Conservation (phyloP, 257 asterid genomes). For the Leptodermis oblonga region DNA sequence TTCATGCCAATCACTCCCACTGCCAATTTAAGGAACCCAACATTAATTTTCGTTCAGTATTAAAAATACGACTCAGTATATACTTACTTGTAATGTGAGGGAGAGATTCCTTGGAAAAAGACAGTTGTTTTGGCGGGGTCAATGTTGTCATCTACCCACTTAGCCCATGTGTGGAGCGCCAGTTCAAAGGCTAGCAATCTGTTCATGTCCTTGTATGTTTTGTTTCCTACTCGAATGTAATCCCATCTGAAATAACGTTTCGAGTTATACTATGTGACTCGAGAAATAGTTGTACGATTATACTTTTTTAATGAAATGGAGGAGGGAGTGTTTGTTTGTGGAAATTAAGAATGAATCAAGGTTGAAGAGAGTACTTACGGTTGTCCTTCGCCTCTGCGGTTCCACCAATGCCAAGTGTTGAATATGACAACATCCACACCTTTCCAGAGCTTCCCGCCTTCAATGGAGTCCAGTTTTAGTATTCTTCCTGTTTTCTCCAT, state of each 20-base stretch:
- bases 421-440: slow-evolving; percentile 26
- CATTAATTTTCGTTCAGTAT: too few relatives aligned
- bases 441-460: slow-evolving; percentile 27
- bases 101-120: slow-evolving; percentile 93
- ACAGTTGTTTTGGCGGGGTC: slow-evolving; percentile 59
- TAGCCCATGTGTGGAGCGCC: slow-evolving; percentile 79
- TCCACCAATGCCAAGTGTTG: slow-evolving; percentile 38
- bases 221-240: slow-evolving; percentile 53
- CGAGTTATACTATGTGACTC: too few relatives aligned
- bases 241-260: slow-evolving; percentile 67
- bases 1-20: slow-evolving; percentile 74
- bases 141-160: slow-evolving; percentile 71
- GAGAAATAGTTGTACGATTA: too few relatives aligned
- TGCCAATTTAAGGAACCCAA: slow-evolving; percentile 13
- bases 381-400: slow-evolving; percentile 28
- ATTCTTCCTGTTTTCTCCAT: slow-evolving; percentile 22
- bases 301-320: too few relatives aligned
- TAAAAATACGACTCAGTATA: background rate
- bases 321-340: too few relatives aligned
- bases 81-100: slow-evolving; percentile 72
- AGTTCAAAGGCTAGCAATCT: slow-evolving; percentile 67
- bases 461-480: slow-evolving; percentile 24
- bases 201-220: slow-evolving; percentile 70
- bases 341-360: background rate
- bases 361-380: slow-evolving; percentile 28